Conservation (phyloP, 257 asterid species). For the Petrea volubilis region DNA sequence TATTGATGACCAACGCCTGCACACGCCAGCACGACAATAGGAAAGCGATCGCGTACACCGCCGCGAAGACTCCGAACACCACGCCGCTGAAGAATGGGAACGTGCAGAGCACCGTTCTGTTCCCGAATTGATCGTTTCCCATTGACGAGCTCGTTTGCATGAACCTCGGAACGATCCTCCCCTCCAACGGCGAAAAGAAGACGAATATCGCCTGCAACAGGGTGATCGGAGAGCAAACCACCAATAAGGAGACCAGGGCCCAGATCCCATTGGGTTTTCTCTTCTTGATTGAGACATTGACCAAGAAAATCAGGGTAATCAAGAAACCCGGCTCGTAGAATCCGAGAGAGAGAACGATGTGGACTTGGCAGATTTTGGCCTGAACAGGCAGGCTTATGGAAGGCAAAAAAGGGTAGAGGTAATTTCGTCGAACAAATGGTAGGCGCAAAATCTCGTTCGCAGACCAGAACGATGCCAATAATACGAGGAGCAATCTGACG, state of each 20-base stretch:
- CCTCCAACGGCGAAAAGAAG: conserved; percentile 43
- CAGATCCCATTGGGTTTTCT: conserved; percentile 37
- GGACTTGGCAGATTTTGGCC: conserved; percentile 56
- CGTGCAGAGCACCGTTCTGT: conserved; percentile 47
- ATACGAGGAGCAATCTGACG: conserved; percentile 60
- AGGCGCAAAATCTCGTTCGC: conserved; percentile 53
- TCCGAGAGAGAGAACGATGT: conserved; percentile 69
- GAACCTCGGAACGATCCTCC: conserved; percentile 37
- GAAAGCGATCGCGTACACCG: conserved; percentile 50
- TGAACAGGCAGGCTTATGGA: conserved; percentile 39
- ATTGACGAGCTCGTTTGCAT: conserved; percentile 48
- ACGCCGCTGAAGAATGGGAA: conserved; percentile 68
- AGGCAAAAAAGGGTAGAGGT: conserved; percentile 38
- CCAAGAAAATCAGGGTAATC: conserved; percentile 59
- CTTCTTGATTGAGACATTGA: conserved; percentile 57
- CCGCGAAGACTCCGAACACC: conserved; percentile 50
- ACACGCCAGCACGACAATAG: conserved; percentile 68
- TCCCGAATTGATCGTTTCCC: conserved; percentile 34
- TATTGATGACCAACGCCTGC: conserved; percentile 62
- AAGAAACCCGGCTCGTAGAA: conserved; percentile 71
- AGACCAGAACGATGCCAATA: conserved; percentile 50
- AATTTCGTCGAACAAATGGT: conserved; percentile 36
- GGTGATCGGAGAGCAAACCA: conserved; percentile 41
- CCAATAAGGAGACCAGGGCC: conserved; percentile 37
- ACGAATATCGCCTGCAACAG: conserved; percentile 47